Evolutionary conservation across 331 rosid genomes (phyloP).

Genomic region (Spiraea crenata): DNA sequence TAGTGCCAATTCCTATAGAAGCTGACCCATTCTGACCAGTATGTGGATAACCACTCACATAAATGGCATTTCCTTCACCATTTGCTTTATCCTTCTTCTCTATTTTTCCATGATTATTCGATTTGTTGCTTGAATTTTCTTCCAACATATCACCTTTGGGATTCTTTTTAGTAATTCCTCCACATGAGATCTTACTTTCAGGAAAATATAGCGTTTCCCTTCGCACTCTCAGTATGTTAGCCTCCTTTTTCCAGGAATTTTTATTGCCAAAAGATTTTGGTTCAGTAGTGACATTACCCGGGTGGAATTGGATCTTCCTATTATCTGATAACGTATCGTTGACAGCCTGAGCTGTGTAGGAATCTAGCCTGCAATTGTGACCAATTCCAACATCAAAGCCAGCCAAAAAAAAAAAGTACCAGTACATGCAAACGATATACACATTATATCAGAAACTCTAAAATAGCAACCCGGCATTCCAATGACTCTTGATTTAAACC

Average conservation of each 20-base stretch:
- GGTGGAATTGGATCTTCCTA: background rate
- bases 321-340: conserved; percentile 17
- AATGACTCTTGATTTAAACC: background rate
- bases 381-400: conserved; percentile 24
- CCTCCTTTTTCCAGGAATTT: conserved; percentile 25
- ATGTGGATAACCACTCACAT: no score
- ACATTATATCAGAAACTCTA: background rate
- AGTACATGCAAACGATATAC: background rate
- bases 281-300: conserved; percentile 18
- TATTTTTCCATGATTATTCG: background rate
- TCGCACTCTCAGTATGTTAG: conserved; percentile 1
- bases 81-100: background rate
- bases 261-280: conserved; percentile 6
- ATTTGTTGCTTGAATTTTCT: background rate
- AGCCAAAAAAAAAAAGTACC: conserved; percentile 19
- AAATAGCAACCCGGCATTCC: background rate
- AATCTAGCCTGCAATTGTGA: conserved; percentile 46
- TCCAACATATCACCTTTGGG: background rate
- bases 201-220: conserved; percentile 2
- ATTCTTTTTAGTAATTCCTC: background rate
- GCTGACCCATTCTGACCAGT: no score
- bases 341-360: conserved; percentile 33
- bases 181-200: background rate
- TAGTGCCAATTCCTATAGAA: no score
- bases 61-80: background rate